These are phyloP conservation scores for Epichloe glyceriae DNA, from an alignment of 2,329 filamentous ascomycete genomes.

Conservation along the genomic window DNA sequence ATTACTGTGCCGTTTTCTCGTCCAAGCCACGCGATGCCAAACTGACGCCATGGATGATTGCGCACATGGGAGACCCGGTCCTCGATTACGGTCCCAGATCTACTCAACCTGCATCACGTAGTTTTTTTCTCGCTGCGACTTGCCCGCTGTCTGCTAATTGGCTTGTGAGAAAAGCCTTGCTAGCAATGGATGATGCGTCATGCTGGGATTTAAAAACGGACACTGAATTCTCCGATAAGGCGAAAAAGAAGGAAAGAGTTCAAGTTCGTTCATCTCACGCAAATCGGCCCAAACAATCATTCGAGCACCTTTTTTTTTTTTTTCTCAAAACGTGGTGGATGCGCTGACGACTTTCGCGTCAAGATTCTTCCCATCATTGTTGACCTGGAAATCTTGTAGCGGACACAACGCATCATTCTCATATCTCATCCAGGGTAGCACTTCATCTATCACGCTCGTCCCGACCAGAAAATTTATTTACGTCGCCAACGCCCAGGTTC, in stretches of 20 bases:
- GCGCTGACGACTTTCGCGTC: not conserved
- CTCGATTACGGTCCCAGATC: conserved; percentile 3
- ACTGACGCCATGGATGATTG: conserved; percentile 1
- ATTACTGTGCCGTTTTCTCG: too few species aligned
- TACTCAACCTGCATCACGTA: not conserved
- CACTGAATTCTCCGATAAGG: too few species aligned
- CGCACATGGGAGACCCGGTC: not conserved
- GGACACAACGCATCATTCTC: not conserved
- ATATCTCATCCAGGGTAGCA: not conserved
- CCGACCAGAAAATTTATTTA: not conserved
- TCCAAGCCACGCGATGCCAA: not conserved
- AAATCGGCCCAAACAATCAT: not conserved
- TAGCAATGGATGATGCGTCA: not conserved
- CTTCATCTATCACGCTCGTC: not conserved
- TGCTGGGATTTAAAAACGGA: not conserved
- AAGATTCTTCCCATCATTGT: not conserved
- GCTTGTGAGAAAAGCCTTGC: not conserved
- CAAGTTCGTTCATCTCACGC: not conserved
- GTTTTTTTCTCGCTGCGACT: not conserved
- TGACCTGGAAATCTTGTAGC: not conserved
- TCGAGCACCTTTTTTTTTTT: not conserved
- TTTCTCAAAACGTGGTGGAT: not conserved
- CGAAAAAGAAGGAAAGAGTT: too few species aligned
- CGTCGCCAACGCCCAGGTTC: too few species aligned
- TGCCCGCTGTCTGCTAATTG: not conserved